Percentiles rank a stretch among this genome's conserved stretches.
phyloP scores from a whole-genome alignment of 2,329 filamentous ascomycete species.

The Fusarium nygamai region DNA sequence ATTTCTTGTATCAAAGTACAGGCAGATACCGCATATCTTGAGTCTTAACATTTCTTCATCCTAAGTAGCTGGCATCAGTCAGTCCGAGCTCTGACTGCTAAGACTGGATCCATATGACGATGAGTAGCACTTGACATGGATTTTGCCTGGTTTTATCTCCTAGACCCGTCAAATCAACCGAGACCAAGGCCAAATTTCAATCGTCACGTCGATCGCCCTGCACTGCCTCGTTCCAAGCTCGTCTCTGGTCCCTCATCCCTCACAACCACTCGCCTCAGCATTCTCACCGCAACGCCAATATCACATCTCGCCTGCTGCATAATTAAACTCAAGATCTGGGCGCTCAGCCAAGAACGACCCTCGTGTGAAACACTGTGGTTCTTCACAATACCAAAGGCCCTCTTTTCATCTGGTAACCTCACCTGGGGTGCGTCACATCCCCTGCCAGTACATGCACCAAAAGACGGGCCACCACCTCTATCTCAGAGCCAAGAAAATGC shows the following conservation, averaged over 20 bases:
- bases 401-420: constrained; percentile 28
- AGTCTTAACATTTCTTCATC: neutral
- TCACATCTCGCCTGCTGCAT: neutral
- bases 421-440: constrained; percentile 2
- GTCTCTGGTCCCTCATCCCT: neutral
- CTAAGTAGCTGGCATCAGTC: neutral
- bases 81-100: neutral
- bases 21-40: neutral
- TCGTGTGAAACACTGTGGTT: constrained; percentile 28
- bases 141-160: neutral
- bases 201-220: constrained; percentile 40
- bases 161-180: constrained; percentile 12
- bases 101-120: constrained; percentile 14
- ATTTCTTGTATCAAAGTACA: neutral
- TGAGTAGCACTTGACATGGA: constrained; percentile 21
- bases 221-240: neutral
- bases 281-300: constrained; percentile 2
- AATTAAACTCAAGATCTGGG: constrained; percentile 6
- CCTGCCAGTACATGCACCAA: constrained; percentile 15
- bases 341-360: constrained; percentile 7
- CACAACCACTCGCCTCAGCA: neutral
- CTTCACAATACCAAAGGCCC: constrained; percentile 3
- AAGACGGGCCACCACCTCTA: constrained; percentile 23
- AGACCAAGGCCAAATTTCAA: constrained; percentile 42
- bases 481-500: constrained; percentile 29